Conservation (phyloP, 495 filamentous ascomycete genomes). For the Cercophora sp. region DNA sequence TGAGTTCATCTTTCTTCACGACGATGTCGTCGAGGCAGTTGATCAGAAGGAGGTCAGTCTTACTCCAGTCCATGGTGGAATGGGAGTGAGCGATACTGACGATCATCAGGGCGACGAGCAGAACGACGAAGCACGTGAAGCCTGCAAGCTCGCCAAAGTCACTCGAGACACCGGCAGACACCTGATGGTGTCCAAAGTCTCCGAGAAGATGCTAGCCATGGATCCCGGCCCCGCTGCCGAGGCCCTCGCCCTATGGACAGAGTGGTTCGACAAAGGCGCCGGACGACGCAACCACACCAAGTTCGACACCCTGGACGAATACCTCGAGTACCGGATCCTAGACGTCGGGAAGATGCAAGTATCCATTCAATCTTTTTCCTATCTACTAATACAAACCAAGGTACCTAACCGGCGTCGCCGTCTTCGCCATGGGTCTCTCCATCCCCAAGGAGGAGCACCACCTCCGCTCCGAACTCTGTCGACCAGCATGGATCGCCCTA, state of each 20-base stretch:
- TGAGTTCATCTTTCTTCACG: constrained; percentile 42
- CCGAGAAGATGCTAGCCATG: constrained; percentile 22
- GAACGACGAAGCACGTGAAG: constrained; percentile 5
- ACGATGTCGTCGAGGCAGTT: constrained; percentile 27
- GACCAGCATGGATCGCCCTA: constrained; percentile 22
- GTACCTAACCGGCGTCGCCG: neutral
- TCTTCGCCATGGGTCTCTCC: constrained; percentile 12
- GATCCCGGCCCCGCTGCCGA: constrained; percentile 20
- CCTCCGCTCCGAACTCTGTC: constrained; percentile 17
- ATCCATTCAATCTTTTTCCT: neutral
- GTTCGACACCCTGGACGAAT: constrained; percentile 16
- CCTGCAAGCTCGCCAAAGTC: neutral
- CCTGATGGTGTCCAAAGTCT: neutral
- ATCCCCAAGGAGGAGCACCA: constrained; percentile 8
- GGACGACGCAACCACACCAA: constrained; percentile 6
- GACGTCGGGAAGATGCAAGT: constrained; percentile 11
- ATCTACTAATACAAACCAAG: neutral
- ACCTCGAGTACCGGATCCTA: constrained; percentile 13
- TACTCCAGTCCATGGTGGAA: neutral
- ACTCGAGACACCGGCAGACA: neutral
- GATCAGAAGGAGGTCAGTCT: constrained; percentile 3
- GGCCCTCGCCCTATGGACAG: constrained; percentile 20
- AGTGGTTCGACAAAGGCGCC: constrained; percentile 16
- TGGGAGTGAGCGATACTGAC: neutral
- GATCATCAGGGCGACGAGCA: neutral